Evolutionary conservation across 352 stramenopile species (phyloP), one percentile per base, ranked within the genome.

Genomic region (Halophytophthora batemanensis): DNA sequence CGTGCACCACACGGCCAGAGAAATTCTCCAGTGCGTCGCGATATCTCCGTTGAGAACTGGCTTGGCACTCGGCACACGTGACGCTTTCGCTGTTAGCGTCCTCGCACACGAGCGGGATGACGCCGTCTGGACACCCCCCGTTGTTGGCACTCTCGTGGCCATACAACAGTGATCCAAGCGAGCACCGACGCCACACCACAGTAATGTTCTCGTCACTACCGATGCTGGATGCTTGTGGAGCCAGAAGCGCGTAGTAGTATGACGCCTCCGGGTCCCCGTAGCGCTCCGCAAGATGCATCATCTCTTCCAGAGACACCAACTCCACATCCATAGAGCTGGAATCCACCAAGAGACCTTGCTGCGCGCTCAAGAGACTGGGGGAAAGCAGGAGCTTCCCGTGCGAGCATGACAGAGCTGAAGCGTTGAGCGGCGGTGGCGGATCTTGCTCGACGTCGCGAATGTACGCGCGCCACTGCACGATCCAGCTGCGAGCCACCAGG

Each of bases 371-470:
- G 1, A 90, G 34, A 8, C 53, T 61, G 11, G 78, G 75, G 2
- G 80, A 74, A 0, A 88, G 38, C 21, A 89, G 39, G 15, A 91
- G 54, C 50, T 76, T 82, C 12, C 66, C 59, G 23, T 93, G 80
- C 11, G 53, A 31, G 38, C 82, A 93, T 23, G 72, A 50, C 3
- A 89, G 52, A 6, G 56, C 44, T 4, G 64, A 66, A 8, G 56
- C 59, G 0, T 53, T 62, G 12, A 90, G 52, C 17, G 54, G 38
- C 0, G 62, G 39, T 8, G 80, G 80, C 6, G 37, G 42, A 11
- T 65, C 43, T 37, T 71, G 45, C 17, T 86, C 64, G n/a, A 91
- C 66, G 44, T 90, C 70, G 15, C 76, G 77, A 59, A 93, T 88
- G 43, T 90, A 89, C 25, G 72, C 60, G 31, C 79, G 73, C 82